These are phyloP conservation scores for Metarhizium brunneum DNA, from an alignment of 2,329 filamentous ascomycete species.

Conservation along the genomic window DNA sequence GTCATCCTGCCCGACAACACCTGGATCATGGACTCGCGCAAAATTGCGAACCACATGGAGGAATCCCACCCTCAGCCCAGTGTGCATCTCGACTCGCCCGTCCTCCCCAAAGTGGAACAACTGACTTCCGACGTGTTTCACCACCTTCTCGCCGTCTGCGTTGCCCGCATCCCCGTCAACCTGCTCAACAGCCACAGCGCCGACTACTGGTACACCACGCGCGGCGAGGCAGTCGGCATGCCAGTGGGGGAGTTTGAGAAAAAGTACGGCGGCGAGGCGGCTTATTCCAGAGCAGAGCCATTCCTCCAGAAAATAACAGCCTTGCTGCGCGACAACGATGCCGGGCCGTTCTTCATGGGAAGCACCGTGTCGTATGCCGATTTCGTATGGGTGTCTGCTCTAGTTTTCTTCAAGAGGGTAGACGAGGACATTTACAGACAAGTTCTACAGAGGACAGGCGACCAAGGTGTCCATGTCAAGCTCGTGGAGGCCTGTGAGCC, in stretches of 20 bases:
- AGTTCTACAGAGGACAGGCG: slow-evolving; percentile 21
- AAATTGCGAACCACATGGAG: too few species aligned
- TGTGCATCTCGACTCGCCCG: slow-evolving; percentile 23
- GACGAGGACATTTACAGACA: slow-evolving; percentile 25
- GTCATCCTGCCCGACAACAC: too few species aligned
- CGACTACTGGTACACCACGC: slow-evolving; percentile 47
- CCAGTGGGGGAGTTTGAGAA: slow-evolving; percentile 38
- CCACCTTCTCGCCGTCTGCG: slow-evolving; percentile 29
- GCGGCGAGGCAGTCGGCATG: slow-evolving; percentile 41
- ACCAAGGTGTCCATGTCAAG: slow-evolving; percentile 22
- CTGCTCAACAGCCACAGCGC: slow-evolving; percentile 42
- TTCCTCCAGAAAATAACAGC: slow-evolving; percentile 7
- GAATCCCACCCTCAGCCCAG: too few species aligned
- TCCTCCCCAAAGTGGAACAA: slow-evolving; percentile 33
- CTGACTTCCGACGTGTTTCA: slow-evolving; percentile 23
- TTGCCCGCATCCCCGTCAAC: slow-evolving; percentile 37
- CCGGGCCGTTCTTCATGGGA: slow-evolving; percentile 49
- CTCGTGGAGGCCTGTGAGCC: slow-evolving; percentile 30
- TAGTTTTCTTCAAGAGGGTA: slow-evolving; percentile 29
- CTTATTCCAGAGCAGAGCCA: slow-evolving; percentile 36
- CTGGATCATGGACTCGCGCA: too few species aligned
- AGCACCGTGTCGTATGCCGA: slow-evolving; percentile 40
- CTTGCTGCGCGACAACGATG: slow-evolving; percentile 39
- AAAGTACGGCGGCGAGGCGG: slow-evolving; percentile 37
- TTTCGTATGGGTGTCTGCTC: slow-evolving; percentile 42